Base-by-base conservation (phyloP, 2,329 filamentous ascomycete species). In the Chaetomium sp. region DNA sequence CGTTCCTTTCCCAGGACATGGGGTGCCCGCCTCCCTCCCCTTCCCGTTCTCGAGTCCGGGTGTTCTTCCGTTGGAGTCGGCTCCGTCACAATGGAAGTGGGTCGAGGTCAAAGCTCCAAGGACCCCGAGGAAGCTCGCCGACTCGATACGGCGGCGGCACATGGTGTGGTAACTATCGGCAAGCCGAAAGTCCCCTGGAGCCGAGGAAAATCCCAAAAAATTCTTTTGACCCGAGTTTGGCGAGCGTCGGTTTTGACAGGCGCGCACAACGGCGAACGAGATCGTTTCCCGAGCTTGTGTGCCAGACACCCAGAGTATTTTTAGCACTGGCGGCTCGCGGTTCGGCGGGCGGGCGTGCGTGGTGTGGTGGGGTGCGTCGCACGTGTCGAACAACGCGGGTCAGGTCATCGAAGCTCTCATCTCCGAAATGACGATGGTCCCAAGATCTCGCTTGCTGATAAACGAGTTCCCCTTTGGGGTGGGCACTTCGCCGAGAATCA, bases 381-480 rank as follows among this genome's bases (percentile, higher is more conserved):
- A 65, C 58, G 63, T 65, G 63, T 65, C 63, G 63, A 65, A 64
- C 62, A 56, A 64, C 57, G 62, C 62, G 62, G 62, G 62, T 51
- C 62, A 19, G 25, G 62, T 12, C 35, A 57, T 64, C 62, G 65
- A 67, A 67, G 56, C 50, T 62, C 47, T 57, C 59, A 60, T 56
- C 29, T 60, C 64, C 57, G 65, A 69, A 68, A 69, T 70, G 67
- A 69, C 49, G 61, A 65, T 65, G 38, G 60, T 53, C 68, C 67
- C 49, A 42, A 64, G 62, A 64, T 64, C 56, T 54, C 29, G 35
- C 16, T 27, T 54, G 23, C 31, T 13, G 23, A 54, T 33, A 25
- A 23, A 16, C 29, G 27, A 27, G 9, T 58, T 47, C 27, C 38
- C 56, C 21, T 6, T 23, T 49, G 27, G 25, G 61, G 47, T 35